phyloP scores from a whole-genome alignment of 345 rosid species.

The Acer negundo region DNA sequence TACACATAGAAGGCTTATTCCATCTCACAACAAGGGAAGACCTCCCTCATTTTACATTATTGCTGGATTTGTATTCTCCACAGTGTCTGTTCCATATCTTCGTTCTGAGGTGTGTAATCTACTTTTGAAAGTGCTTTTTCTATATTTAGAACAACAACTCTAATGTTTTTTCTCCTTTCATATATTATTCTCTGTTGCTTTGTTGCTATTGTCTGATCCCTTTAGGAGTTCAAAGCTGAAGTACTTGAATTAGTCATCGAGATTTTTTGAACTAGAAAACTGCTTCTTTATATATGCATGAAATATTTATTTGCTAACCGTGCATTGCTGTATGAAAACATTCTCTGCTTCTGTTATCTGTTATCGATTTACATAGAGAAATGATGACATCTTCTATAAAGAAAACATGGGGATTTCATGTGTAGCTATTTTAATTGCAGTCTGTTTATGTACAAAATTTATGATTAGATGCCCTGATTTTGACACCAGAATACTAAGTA shows the following conservation, averaged over 20 bases:
- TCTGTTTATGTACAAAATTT: background rate
- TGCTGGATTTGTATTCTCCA: slow-evolving; percentile 68
- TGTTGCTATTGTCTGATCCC: background rate
- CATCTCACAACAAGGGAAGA: slow-evolving; percentile 60
- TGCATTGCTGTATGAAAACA: slow-evolving; percentile 5
- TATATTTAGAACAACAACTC: background rate
- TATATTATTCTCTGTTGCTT: background rate
- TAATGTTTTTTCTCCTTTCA: background rate
- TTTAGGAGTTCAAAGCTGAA: background rate
- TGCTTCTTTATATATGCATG: background rate
- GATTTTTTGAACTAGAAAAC: background rate
- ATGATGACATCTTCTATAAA: background rate
- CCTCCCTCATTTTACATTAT: slow-evolving; percentile 70
- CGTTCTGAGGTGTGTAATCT: slow-evolving; percentile 51
- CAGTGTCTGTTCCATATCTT: slow-evolving; percentile 65
- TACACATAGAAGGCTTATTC: slow-evolving; percentile 59
- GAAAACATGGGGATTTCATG: background rate
- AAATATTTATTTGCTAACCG: background rate
- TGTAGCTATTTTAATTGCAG: background rate
- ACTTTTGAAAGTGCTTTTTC: background rate
- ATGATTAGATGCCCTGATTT: background rate
- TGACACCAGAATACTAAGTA: background rate
- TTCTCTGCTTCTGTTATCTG: background rate
- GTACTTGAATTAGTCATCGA: background rate
- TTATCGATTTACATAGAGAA: background rate